Percentiles rank a stretch among this genome's conserved stretches.
Evolutionary conservation across 208 protist genomes (phyloP).

Genomic region (Trypanosoma theileri): DNA sequence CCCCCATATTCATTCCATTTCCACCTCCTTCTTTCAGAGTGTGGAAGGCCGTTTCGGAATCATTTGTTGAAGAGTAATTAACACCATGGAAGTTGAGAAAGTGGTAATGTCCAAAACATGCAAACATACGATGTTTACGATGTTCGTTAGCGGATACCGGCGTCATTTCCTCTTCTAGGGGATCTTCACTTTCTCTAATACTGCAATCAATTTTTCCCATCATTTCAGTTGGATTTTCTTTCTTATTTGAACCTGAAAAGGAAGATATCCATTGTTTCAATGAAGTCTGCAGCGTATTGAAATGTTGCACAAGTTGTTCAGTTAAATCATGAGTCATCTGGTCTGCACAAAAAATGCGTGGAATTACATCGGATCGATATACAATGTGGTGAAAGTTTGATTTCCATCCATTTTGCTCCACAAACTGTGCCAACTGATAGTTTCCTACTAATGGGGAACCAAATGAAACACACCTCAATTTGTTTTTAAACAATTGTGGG

Average conservation of each 20-base stretch:
- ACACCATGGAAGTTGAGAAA: constrained; percentile 50
- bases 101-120: constrained; percentile 75
- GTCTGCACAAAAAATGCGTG: constrained; percentile 62
- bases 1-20: constrained; percentile 28
- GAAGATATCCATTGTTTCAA: constrained; percentile 5
- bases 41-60: constrained; percentile 63
- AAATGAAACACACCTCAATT: constrained; percentile 50
- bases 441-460: constrained; percentile 75
- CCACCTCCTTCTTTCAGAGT: constrained; percentile 58
- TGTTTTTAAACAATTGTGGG: constrained; percentile 35
- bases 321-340: constrained; percentile 47
- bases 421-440: constrained; percentile 54
- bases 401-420: constrained; percentile 52
- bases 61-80: constrained; percentile 58
- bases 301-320: constrained; percentile 30
- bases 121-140: constrained; percentile 47
- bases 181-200: constrained; percentile 10
- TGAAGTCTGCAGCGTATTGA: constrained; percentile 1
- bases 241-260: not conserved
- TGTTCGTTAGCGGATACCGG: not conserved
- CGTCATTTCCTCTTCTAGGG: constrained; percentile 12
- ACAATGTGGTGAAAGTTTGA: constrained; percentile 73
- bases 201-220: not conserved
- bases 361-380: constrained; percentile 70
- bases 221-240: not conserved